phyloP scores from a whole-genome alignment of 176 grass and related monocot genomes.

The Bothriochloa decipiens region DNA sequence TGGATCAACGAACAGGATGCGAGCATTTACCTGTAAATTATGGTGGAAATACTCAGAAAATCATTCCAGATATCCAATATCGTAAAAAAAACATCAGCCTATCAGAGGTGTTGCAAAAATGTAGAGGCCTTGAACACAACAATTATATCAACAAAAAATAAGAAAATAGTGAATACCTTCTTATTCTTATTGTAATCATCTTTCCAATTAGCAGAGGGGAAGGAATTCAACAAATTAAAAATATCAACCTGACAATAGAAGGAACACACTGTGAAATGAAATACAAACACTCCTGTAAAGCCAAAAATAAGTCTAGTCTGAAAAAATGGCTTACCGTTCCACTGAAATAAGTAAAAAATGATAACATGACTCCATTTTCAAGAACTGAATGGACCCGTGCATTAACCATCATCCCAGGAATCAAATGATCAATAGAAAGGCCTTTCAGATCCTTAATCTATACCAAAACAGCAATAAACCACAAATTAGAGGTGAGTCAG shows the following conservation, averaged over 20 bases:
- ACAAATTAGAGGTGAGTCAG: constrained; percentile 28
- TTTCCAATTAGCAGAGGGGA: constrained; percentile 72
- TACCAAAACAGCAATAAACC: constrained; percentile 31
- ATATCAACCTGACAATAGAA: constrained; percentile 71
- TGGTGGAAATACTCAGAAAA: constrained; percentile 33
- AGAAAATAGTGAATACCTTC: constrained; percentile 59
- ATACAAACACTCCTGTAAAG: constrained; percentile 26
- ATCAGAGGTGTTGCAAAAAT: neutral
- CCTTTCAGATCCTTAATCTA: constrained; percentile 93
- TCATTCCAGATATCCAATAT: neutral
- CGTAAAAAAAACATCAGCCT: neutral
- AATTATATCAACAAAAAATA: constrained; percentile 31
- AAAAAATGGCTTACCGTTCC: constrained; percentile 75
- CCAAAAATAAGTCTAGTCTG: constrained; percentile 13
- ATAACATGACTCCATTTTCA: constrained; percentile 93
- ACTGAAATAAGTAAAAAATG: constrained; percentile 96
- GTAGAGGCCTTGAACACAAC: neutral
- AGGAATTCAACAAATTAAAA: constrained; percentile 74
- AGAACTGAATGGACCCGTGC: constrained; percentile 79
- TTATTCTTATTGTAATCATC: constrained; percentile 81
- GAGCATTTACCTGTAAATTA: constrained; percentile 76
- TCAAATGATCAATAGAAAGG: constrained; percentile 90
- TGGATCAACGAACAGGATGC: constrained; percentile 95
- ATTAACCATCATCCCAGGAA: constrained; percentile 98
- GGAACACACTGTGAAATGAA: constrained; percentile 19